A percentile compares a stretch with the other conserved stretches of the same genome.
These are phyloP conservation scores for Claviceps monticola DNA, from an alignment of 2,329 filamentous ascomycete genomes.

Conservation along the genomic window DNA sequence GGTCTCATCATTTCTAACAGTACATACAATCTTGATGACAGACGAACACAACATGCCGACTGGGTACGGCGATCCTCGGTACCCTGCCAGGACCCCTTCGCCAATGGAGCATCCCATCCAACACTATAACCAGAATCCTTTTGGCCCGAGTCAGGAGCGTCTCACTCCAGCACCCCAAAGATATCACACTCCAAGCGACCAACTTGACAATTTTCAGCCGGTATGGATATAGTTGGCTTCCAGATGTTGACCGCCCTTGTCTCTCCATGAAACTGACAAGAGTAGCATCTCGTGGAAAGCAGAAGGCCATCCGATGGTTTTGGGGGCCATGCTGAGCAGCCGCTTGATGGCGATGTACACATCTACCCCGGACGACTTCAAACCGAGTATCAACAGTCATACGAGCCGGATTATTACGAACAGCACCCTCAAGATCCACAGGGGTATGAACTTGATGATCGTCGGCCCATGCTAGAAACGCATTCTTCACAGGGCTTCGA, in stretches of 20 bases:
- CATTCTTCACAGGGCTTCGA: slow-evolving; percentile 33
- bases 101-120: slow-evolving; percentile 3
- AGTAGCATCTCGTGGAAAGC: slow-evolving; percentile 39
- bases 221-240: slow-evolving; percentile 26
- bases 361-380: slow-evolving; percentile 55
- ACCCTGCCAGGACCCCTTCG: not conserved
- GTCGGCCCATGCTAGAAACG: slow-evolving; percentile 60
- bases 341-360: slow-evolving; percentile 17
- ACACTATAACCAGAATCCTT: slow-evolving; percentile 3
- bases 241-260: slow-evolving; percentile 19
- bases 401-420: slow-evolving; percentile 41
- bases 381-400: slow-evolving; percentile 25
- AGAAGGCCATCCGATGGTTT: slow-evolving; percentile 14
- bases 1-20: not conserved
- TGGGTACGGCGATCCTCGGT: not conserved
- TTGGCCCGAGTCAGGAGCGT: slow-evolving; percentile 20
- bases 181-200: slow-evolving; percentile 53
- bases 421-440: slow-evolving; percentile 21
- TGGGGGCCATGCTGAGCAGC: slow-evolving; percentile 28
- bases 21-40: not conserved
- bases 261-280: not conserved
- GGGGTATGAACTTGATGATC: slow-evolving; percentile 59
- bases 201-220: slow-evolving; percentile 70
- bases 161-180: slow-evolving; percentile 22
- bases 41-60: slow-evolving; percentile 1